Conservation (phyloP, 768 basidiomycete species). For the Coprinopsis strossmayeri region DNA sequence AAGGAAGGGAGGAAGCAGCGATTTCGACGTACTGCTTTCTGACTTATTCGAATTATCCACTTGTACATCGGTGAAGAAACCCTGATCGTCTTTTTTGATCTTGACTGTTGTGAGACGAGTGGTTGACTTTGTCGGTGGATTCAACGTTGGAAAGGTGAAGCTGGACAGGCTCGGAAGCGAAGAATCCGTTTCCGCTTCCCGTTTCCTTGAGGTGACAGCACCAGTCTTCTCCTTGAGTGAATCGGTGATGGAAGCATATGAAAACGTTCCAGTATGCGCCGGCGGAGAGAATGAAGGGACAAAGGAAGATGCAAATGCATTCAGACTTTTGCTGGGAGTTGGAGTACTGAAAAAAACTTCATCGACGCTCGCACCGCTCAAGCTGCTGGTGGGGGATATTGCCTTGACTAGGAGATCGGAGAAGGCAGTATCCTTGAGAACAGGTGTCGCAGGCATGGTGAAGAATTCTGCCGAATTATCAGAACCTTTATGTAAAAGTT, state of each 20-base stretch:
- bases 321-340: slow-evolving; percentile 2
- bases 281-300: slow-evolving; percentile 7
- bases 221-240: slow-evolving; percentile 2
- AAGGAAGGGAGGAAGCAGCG: slow-evolving; percentile 40
- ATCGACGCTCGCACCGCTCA: slow-evolving; percentile 1
- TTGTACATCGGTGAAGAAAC: slow-evolving; percentile 33
- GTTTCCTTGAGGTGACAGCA: neutral
- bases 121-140: slow-evolving; percentile 9
- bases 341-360: neutral
- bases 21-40: neutral
- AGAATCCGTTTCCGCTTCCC: neutral
- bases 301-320: slow-evolving; percentile 8
- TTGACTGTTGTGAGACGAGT: slow-evolving; percentile 17
- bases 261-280: slow-evolving; percentile 3
- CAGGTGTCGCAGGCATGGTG: slow-evolving; percentile 44
- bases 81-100: slow-evolving; percentile 50
- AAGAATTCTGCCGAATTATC: slow-evolving; percentile 28
- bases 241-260: slow-evolving; percentile 3
- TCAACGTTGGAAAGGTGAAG: slow-evolving; percentile 11
- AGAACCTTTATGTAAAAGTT: slow-evolving; percentile 3
- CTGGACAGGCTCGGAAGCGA: slow-evolving; percentile 4
- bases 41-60: slow-evolving; percentile 3
- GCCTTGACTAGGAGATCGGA: slow-evolving; percentile 6
- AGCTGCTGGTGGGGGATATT: slow-evolving; percentile 7
- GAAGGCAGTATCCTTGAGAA: slow-evolving; percentile 9